These are phyloP conservation scores for Talaromyces liani DNA, from an alignment of 495 filamentous ascomycete species.

Conservation along the genomic window DNA sequence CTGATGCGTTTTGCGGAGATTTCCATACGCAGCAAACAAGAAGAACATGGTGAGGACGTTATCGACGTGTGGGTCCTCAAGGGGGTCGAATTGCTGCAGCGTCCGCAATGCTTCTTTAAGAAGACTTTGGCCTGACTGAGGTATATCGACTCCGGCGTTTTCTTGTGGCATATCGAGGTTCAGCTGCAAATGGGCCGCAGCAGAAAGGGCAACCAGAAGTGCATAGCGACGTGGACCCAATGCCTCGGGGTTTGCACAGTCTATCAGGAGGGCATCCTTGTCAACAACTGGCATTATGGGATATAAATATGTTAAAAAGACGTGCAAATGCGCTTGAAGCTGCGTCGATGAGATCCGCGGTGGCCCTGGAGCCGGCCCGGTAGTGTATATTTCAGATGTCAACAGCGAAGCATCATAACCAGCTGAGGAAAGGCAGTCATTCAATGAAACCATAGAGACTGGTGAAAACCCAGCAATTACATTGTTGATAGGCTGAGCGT, in stretches of 20 bases:
- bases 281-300: conserved; percentile 1
- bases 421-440: not conserved
- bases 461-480: not conserved
- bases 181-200: not conserved
- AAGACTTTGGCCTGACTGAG: not conserved
- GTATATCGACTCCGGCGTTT: not conserved
- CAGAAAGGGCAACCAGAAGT: not conserved
- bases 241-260: not conserved
- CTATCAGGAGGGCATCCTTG: not conserved
- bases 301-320: not conserved
- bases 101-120: not conserved
- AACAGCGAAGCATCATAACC: not conserved
- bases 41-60: conserved; percentile 1
- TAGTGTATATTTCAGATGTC: not conserved
- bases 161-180: not conserved
- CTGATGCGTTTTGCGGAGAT: not conserved
- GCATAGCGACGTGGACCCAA: conserved; percentile 2
- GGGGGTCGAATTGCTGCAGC: conserved; percentile 2
- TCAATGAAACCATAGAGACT: not conserved
- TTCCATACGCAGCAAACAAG: conserved; percentile 3
- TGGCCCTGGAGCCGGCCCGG: not conserved
- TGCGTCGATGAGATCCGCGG: not conserved
- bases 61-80: conserved; percentile 1
- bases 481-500: not conserved
- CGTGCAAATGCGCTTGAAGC: not conserved